Evolutionary conservation across 106 monocot species (phyloP).

Genomic region (Posidonia australis): DNA sequence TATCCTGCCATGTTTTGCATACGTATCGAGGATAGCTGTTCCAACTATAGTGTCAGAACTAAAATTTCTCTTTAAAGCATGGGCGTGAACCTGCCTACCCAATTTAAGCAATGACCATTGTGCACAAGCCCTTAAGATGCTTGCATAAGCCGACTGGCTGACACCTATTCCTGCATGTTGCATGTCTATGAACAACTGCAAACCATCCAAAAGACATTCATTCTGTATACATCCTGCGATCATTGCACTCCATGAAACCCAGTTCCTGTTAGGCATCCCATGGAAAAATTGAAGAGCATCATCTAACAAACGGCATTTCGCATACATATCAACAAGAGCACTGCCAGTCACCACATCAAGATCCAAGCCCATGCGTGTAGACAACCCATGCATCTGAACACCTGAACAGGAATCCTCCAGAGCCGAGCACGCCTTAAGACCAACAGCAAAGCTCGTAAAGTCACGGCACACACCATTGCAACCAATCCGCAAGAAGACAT

Average conservation of each 20-base stretch:
- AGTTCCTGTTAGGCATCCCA: slow-evolving; percentile 52
- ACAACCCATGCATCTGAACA: slow-evolving; percentile 7
- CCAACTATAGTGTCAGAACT: slow-evolving; percentile 60
- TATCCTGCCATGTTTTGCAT: slow-evolving; percentile 39
- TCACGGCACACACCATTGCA: neutral
- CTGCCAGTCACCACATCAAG: slow-evolving; percentile 3
- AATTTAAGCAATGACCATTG: slow-evolving; percentile 18
- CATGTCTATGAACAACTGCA: slow-evolving; percentile 59
- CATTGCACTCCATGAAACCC: slow-evolving; percentile 72
- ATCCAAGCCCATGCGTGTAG: slow-evolving; percentile 1
- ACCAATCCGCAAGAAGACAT: slow-evolving; percentile 5
- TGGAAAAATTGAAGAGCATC: slow-evolving; percentile 43
- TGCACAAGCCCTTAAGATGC: slow-evolving; percentile 66
- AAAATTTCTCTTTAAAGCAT: slow-evolving; percentile 64
- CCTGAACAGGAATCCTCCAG: neutral
- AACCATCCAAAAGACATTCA: slow-evolving; percentile 22
- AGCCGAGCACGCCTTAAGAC: slow-evolving; percentile 6
- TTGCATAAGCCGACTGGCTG: slow-evolving; percentile 79
- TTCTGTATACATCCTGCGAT: slow-evolving; percentile 74
- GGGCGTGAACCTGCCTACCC: slow-evolving; percentile 60
- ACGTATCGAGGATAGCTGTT: slow-evolving; percentile 82
- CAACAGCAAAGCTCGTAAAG: neutral
- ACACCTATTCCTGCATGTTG: slow-evolving; percentile 30
- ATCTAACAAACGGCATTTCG: slow-evolving; percentile 40
- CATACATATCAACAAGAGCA: slow-evolving; percentile 65